A percentile compares a stretch with the other conserved stretches of the same genome.
phyloP scores from a whole-genome alignment of 2,329 filamentous ascomycete genomes.

The Fusarium sp. region DNA sequence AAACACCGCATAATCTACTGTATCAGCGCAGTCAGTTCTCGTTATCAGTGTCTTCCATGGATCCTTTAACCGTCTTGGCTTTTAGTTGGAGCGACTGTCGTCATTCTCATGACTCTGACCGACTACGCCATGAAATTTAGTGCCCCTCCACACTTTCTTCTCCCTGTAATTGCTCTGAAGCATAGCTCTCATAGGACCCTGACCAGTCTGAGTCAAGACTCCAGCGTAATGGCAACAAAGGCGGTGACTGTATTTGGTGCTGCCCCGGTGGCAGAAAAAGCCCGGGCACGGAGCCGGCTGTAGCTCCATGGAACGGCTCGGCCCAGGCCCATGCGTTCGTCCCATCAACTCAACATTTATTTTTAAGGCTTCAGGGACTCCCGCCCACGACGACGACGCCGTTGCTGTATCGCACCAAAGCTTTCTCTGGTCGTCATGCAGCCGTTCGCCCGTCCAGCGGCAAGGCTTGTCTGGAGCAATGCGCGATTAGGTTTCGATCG shows the following conservation, averaged over 20 bases:
- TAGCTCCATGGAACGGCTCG: constrained; percentile 38
- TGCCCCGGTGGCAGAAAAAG: constrained; percentile 43
- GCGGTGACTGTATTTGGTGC: constrained; percentile 35
- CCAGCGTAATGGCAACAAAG: constrained; percentile 15
- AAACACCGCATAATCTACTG: constrained; percentile 36
- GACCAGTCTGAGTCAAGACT: constrained; percentile 8
- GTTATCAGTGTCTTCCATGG: constrained; percentile 11
- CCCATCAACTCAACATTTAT: constrained; percentile 36
- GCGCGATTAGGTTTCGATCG: constrained; percentile 44
- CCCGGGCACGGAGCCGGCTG: constrained; percentile 39
- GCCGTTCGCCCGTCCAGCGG: constrained; percentile 49
- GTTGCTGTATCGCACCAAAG: constrained; percentile 16
- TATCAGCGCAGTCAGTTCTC: neutral
- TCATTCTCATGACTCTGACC: constrained; percentile 33
- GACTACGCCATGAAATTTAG: constrained; percentile 9
- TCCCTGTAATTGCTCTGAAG: constrained; percentile 19
- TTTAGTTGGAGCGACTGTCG: constrained; percentile 27
- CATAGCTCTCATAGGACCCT: constrained; percentile 11
- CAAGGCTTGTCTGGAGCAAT: constrained; percentile 47
- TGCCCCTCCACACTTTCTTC: constrained; percentile 36
- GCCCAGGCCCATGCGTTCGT: constrained; percentile 39
- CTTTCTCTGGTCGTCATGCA: constrained; percentile 47
- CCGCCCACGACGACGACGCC: constrained; percentile 25
- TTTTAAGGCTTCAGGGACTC: constrained; percentile 19
- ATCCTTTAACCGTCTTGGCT: constrained; percentile 25